Evolutionary conservation across 2,329 filamentous ascomycete species (phyloP).

Genomic region (Aspergillus tubingensis): DNA sequence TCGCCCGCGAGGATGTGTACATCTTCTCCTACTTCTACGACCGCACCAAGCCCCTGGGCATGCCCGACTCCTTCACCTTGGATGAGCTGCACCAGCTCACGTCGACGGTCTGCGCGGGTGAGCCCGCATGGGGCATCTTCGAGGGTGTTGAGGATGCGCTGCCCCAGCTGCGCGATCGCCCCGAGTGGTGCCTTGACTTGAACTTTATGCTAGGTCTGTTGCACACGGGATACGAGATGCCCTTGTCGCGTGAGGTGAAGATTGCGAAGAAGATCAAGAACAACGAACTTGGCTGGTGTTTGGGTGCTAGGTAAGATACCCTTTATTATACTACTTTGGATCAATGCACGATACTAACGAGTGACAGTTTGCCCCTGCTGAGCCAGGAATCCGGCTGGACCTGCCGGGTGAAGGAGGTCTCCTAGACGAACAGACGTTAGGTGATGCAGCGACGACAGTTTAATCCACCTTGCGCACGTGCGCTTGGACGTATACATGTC

Average conservation of each 20-base stretch:
- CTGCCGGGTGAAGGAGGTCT: conserved; percentile 78
- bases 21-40: conserved; percentile 99
- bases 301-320: conserved; percentile 82
- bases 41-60: conserved; percentile 87
- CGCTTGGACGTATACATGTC: conserved; percentile 29
- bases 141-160: conserved; percentile 73
- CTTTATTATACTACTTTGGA: conserved; percentile 4
- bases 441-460: conserved; percentile 18
- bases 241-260: conserved; percentile 90
- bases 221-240: conserved; percentile 97
- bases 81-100: conserved; percentile 86
- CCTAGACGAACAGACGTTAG: conserved; percentile 38
- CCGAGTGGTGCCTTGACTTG: conserved; percentile 90
- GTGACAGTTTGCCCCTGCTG: conserved; percentile 74
- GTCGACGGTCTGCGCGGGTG: conserved; percentile 78
- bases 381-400: conserved; percentile 83
- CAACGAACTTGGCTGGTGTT: conserved; percentile 96
- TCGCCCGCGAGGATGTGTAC: conserved; percentile 86
- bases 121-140: conserved; percentile 78
- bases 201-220: conserved; percentile 94
- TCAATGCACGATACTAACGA: conserved; percentile 24
- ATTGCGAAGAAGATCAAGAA: conserved; percentile 98
- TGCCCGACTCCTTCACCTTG: conserved; percentile 97
- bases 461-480: conserved; percentile 19
- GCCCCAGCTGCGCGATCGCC: conserved; percentile 75